These are phyloP conservation scores for Kernera saxatilis DNA, from an alignment of 345 rosid species.

Conservation along the genomic window DNA sequence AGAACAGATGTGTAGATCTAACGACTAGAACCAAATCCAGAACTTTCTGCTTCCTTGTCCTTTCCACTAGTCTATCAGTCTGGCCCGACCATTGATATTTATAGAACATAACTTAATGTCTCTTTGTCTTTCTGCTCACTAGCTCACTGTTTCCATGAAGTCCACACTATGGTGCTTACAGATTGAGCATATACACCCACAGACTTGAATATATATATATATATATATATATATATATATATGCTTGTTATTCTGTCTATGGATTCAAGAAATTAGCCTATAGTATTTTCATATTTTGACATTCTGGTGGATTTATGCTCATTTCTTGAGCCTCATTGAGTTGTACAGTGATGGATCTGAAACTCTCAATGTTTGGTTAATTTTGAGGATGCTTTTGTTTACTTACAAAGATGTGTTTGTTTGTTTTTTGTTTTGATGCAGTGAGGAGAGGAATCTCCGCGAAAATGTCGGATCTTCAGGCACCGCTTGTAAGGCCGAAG, in stretches of 20 bases:
- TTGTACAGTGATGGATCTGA: background rate
- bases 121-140: background rate
- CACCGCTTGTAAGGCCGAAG: slow-evolving; percentile 72
- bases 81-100: background rate
- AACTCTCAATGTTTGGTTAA: slow-evolving; percentile 9
- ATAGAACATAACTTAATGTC: background rate
- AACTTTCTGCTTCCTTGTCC: background rate
- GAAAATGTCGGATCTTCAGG: slow-evolving; percentile 76
- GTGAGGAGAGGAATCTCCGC: slow-evolving; percentile 23
- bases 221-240: background rate
- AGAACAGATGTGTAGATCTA: slow-evolving; percentile 24
- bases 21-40: background rate
- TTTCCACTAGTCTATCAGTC: background rate
- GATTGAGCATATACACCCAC: background rate
- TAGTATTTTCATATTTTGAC: background rate
- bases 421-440: slow-evolving; percentile 19
- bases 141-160: background rate
- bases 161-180: background rate
- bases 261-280: background rate
- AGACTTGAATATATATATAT: too few relatives aligned
- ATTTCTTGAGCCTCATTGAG: background rate
- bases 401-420: background rate
- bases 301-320: background rate
- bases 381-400: background rate
- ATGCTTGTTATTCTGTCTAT: background rate